Evolutionary conservation across 2,329 filamentous ascomycete genomes (phyloP).

Genomic region (Coniochaeta sp.): DNA sequence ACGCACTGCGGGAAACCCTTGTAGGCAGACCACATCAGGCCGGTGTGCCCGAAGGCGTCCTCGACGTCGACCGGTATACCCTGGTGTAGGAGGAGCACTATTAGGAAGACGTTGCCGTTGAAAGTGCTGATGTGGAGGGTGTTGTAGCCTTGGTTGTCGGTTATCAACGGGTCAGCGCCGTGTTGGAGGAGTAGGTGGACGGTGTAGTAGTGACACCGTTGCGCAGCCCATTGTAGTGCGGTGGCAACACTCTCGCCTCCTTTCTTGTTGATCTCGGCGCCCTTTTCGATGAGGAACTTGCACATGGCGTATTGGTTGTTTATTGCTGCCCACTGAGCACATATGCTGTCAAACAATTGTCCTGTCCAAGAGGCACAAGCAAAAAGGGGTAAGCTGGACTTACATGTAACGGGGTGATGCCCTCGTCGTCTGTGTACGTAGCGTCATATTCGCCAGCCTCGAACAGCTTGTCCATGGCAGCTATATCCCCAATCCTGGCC

Average conservation of each 20-base stretch:
- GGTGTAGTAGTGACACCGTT: slow-evolving; percentile 93
- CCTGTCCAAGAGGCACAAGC: too few relatives aligned
- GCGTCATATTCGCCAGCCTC: slow-evolving; percentile 75
- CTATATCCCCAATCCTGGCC: slow-evolving; percentile 79
- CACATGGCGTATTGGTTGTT: slow-evolving; percentile 98
- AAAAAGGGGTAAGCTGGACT: too few relatives aligned
- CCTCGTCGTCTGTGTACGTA: slow-evolving; percentile 80
- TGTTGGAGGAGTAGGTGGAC: slow-evolving; percentile 87
- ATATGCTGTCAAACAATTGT: too few relatives aligned
- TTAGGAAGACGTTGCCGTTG: slow-evolving; percentile 87
- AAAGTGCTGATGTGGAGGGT: slow-evolving; percentile 95
- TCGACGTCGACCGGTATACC: slow-evolving; percentile 89
- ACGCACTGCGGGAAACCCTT: slow-evolving; percentile 92
- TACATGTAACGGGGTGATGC: slow-evolving; percentile 94
- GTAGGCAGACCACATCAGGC: slow-evolving; percentile 98
- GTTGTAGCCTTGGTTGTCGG: slow-evolving; percentile 95
- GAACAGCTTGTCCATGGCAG: slow-evolving; percentile 83
- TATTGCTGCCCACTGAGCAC: slow-evolving; percentile 84
- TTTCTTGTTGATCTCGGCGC: slow-evolving; percentile 89
- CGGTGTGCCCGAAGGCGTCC: slow-evolving; percentile 86
- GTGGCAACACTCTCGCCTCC: slow-evolving; percentile 94
- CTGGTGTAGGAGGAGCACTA: slow-evolving; percentile 86
- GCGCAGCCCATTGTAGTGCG: slow-evolving; percentile 92
- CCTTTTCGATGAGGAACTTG: slow-evolving; percentile 79
- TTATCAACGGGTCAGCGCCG: slow-evolving; percentile 86